phyloP scores from a whole-genome alignment of 768 basidiomycete genomes.

The Hericium erinaceus region DNA sequence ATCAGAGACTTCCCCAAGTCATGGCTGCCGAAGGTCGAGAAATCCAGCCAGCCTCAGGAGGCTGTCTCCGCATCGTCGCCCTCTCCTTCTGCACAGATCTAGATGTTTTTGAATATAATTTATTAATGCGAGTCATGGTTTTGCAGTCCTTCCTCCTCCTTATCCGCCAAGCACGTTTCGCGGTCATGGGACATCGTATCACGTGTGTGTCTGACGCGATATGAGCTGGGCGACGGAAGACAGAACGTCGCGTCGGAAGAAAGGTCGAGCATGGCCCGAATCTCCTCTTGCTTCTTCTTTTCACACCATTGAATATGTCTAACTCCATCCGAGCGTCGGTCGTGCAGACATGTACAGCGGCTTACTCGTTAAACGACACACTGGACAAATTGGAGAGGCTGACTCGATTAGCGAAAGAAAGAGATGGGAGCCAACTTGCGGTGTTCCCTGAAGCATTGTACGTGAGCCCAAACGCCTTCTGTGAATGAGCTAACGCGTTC shows the following conservation, averaged over 20 bases:
- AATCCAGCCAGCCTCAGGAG: background rate
- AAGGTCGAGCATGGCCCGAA: too few relatives aligned
- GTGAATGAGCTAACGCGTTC: background rate
- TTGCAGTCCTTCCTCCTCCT: background rate
- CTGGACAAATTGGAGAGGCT: constrained; percentile 40
- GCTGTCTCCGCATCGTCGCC: background rate
- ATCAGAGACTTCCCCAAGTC: constrained; percentile 15
- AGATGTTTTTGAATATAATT: background rate
- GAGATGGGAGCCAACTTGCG: constrained; percentile 37
- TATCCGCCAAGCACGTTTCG: background rate
- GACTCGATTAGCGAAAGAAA: constrained; percentile 34
- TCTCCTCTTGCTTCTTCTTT: background rate
- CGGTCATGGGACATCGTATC: background rate
- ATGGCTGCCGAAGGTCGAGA: constrained; percentile 8
- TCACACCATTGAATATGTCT: background rate
- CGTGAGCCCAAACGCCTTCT: constrained; percentile 11
- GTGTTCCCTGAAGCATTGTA: constrained; percentile 56
- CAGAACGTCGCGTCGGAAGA: too few relatives aligned
- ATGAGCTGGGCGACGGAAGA: background rate
- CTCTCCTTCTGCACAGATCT: background rate
- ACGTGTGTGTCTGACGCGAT: background rate
- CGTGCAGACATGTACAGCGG: constrained; percentile 40
- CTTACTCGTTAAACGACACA: constrained; percentile 36
- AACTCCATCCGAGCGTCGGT: constrained; percentile 40
- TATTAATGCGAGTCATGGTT: background rate